These are phyloP conservation scores for Asterophora lycoperdoides DNA, from an alignment of 768 basidiomycete species.

Conservation along the genomic window DNA sequence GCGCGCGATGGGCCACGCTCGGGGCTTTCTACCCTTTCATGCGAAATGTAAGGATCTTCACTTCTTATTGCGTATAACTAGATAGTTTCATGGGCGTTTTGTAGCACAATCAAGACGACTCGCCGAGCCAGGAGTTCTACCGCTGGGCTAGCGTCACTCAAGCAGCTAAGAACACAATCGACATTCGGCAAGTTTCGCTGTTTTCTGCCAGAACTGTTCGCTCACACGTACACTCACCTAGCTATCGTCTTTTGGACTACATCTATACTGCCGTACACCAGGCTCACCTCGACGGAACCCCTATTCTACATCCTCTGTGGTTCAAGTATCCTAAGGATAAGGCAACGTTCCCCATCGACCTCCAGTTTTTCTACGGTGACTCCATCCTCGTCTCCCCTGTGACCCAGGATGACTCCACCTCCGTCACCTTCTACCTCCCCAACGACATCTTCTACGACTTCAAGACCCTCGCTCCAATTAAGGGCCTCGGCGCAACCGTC, in stretches of 20 bases:
- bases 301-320: conserved; percentile 61
- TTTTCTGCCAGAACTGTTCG: neutral
- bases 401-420: conserved; percentile 53
- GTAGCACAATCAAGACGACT: conserved; percentile 52
- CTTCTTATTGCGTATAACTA: neutral
- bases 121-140: conserved; percentile 65
- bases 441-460: conserved; percentile 66
- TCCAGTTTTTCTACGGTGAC: conserved; percentile 67
- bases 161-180: conserved; percentile 56
- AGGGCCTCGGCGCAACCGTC: conserved; percentile 42
- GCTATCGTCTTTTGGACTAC: conserved; percentile 68
- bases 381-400: conserved; percentile 69
- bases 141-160: conserved; percentile 53
- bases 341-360: conserved; percentile 55
- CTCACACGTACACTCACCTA: conserved; percentile 17
- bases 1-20: conserved; percentile 73
- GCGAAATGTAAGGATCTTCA: conserved; percentile 51
- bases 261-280: conserved; percentile 67
- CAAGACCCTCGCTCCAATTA: conserved; percentile 41
- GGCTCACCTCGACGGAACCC: conserved; percentile 54
- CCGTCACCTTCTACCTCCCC: conserved; percentile 59
- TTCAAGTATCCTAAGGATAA: conserved; percentile 64
- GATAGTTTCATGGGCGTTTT: neutral
- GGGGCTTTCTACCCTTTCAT: conserved; percentile 80
- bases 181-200: conserved; percentile 46